Evolutionary conservation across 192 early-diverging fungal genomes (phyloP), one percentile per base, ranked within the genome.

Genomic region (Gamsiella multidivaricata): DNA sequence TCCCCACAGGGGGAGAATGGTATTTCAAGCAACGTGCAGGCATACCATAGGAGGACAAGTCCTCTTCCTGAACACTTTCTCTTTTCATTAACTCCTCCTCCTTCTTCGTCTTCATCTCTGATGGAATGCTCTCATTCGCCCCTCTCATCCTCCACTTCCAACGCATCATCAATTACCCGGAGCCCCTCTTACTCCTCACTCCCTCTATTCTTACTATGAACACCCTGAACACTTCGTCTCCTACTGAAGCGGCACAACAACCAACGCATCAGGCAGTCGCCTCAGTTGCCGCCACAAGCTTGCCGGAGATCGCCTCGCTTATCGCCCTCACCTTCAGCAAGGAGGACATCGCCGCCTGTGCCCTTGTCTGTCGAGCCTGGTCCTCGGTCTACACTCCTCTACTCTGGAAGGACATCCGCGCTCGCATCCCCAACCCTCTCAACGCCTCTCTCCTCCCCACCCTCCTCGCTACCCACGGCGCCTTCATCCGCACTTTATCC

Each of bases 221-320:
- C 45, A 18, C 45, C n/a, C 9, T 18, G n/a, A 46, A 6, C 45
- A 46, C 45, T 10, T 10, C 45, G n/a, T n/a, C n/a, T n/a, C n/a
- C n/a, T n/a, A n/a, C n/a, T n/a, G n/a, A n/a, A n/a, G n/a, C n/a
- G n/a, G n/a, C n/a, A n/a, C n/a, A n/a, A n/a, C n/a, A n/a, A n/a
- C n/a, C 6, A 14, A 53, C 11, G 10, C 22, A 2, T n/a, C 25
- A 39, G n/a, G n/a, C n/a, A n/a, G 28, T 52, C 50, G 4, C 57
- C 25, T 34, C 46, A 3, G 14, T 57, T 14, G 28, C 54, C 11
- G 46, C 22, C 5, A 50, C 45, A n/a, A 6, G 2, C 4, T 50
- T 73, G 34, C 71, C 71, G 23, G 71, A 75, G 57, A 54, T 75
- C n/a, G 41, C 32, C 3, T 18, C 51, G 18, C 26, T 66, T 2